Conservation (phyloP, 306 rosid species). For the Lithocarpus polystachyus region DNA sequence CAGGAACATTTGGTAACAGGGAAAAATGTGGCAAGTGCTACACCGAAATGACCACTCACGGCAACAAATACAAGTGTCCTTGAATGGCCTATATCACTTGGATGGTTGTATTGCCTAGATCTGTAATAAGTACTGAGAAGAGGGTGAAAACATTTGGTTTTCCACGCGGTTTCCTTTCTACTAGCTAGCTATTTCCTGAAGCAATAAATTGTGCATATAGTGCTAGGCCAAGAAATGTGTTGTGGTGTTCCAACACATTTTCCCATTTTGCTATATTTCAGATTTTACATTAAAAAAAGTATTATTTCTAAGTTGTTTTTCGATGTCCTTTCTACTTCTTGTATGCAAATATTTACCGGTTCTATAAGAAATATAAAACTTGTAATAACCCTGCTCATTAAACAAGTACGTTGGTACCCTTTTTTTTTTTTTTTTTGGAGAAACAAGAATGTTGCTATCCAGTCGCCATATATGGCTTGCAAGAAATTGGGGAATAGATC, state of each 20-base stretch:
- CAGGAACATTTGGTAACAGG: slow-evolving; percentile 82
- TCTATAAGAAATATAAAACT: background rate
- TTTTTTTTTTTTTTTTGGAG: no score
- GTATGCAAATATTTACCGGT: no score
- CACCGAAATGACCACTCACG: slow-evolving; percentile 74
- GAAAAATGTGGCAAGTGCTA: slow-evolving; percentile 89
- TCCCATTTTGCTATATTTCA: background rate
- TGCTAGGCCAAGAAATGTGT: background rate
- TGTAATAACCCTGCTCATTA: background rate
- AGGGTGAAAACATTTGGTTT: background rate
- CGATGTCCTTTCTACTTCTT: no score
- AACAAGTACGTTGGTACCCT: background rate
- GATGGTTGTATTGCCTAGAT: background rate
- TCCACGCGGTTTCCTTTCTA: background rate
- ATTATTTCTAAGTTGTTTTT: no score
- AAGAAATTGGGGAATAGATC: background rate
- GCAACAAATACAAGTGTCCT: slow-evolving; percentile 70
- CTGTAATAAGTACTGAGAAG: background rate
- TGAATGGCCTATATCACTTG: slow-evolving; percentile 10
- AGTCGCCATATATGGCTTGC: background rate
- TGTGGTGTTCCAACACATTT: background rate
- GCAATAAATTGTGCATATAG: background rate
- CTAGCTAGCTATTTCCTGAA: background rate
- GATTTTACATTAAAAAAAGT: background rate
- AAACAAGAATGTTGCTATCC: no score